phyloP scores from a whole-genome alignment of 345 rosid genomes.

The Camelina hispida region DNA sequence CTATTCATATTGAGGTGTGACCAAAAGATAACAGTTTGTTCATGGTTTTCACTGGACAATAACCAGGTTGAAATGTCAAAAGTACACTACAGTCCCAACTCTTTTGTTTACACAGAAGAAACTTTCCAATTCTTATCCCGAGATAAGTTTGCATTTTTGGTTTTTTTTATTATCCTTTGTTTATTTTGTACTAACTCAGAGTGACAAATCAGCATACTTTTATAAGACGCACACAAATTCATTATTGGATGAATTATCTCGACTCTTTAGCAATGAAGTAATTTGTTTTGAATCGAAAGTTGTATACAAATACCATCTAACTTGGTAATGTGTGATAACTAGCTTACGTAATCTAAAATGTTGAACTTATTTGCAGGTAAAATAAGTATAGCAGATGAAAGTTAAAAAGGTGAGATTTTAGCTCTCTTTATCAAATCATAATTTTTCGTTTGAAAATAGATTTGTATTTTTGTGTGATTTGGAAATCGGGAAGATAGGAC shows the following conservation, averaged over 20 bases:
- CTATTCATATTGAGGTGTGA: constrained; percentile 3
- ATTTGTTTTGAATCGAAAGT: neutral
- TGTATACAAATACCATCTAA: neutral
- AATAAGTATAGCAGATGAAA: neutral
- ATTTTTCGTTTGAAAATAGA: neutral
- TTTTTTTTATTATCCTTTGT: too few relatives aligned
- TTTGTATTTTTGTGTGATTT: neutral
- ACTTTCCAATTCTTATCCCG: neutral
- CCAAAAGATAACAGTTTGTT: constrained; percentile 16
- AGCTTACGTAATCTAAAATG: neutral
- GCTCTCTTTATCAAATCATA: constrained; percentile 8
- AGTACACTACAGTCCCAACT: neutral
- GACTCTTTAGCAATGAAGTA: neutral
- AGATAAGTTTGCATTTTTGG: neutral
- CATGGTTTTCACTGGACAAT: constrained; percentile 13
- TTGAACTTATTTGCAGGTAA: neutral
- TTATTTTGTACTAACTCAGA: neutral
- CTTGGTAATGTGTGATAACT: neutral
- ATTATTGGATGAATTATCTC: neutral
- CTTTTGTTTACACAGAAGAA: constrained; percentile 4
- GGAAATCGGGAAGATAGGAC: constrained; percentile 27
- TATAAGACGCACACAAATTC: neutral
- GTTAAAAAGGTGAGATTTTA: neutral
- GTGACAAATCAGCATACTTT: neutral
- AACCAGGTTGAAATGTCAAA: constrained; percentile 5